Evolutionary conservation across 2,329 filamentous ascomycete species (phyloP).

Genomic region (Hymenoscyphus occultus): DNA sequence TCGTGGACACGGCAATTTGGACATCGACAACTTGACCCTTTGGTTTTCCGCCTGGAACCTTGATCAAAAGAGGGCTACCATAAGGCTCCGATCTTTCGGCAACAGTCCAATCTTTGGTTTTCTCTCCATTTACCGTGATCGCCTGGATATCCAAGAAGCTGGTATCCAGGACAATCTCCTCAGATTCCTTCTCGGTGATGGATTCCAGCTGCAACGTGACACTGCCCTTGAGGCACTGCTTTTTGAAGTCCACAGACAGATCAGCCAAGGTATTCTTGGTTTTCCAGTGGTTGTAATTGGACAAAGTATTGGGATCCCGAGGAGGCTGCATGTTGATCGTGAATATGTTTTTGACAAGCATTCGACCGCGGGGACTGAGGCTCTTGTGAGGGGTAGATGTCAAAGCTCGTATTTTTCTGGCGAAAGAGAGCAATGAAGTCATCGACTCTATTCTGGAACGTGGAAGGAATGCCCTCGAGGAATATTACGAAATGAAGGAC

Average conservation of each 20-base stretch:
- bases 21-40: constrained; percentile 54
- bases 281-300: constrained; percentile 86
- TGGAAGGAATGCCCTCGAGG: not conserved
- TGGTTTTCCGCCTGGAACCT: constrained; percentile 52
- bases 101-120: constrained; percentile 60
- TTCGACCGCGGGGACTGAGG: constrained; percentile 13
- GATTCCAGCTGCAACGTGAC: constrained; percentile 76
- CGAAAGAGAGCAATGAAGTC: constrained; percentile 22
- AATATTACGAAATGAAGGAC: not conserved
- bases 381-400: constrained; percentile 21
- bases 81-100: constrained; percentile 70
- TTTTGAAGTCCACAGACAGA: constrained; percentile 79
- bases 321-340: constrained; percentile 24
- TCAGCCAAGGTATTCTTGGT: constrained; percentile 81
- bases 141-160: constrained; percentile 72
- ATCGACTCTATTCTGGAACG: constrained; percentile 18
- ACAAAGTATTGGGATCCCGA: constrained; percentile 84
- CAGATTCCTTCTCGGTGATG: constrained; percentile 67
- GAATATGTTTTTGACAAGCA: constrained; percentile 26
- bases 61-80: constrained; percentile 66
- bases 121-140: constrained; percentile 66
- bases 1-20: constrained; percentile 74
- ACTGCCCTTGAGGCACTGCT: constrained; percentile 71
- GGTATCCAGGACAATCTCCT: constrained; percentile 84
- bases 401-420: constrained; percentile 17